These are phyloP conservation scores for Massarina eburnea DNA, from an alignment of 2,329 filamentous ascomycete species.

Conservation along the genomic window DNA sequence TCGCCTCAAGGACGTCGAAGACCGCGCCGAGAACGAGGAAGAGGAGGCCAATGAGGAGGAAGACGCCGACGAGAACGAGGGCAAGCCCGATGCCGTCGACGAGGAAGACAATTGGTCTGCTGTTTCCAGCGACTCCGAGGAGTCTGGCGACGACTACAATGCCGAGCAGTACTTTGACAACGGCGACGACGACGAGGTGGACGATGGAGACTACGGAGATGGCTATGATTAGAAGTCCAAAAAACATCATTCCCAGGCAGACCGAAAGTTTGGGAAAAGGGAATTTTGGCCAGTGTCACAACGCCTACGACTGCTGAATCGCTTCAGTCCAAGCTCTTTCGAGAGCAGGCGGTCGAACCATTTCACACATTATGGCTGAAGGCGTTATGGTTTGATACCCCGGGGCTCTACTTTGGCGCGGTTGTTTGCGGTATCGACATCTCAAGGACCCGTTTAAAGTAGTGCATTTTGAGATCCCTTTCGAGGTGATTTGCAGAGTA, in stretches of 20 bases:
- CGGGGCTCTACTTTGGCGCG: neutral
- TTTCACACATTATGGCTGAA: too few relatives aligned
- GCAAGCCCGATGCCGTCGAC: slow-evolving; percentile 54
- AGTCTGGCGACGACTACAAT: slow-evolving; percentile 66
- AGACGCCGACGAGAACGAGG: slow-evolving; percentile 49
- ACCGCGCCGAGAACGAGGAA: slow-evolving; percentile 43
- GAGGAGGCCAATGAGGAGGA: slow-evolving; percentile 49
- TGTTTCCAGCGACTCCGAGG: slow-evolving; percentile 63
- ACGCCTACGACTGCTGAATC: too few relatives aligned
- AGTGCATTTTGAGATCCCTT: too few relatives aligned
- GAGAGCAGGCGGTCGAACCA: too few relatives aligned
- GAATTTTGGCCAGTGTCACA: too few relatives aligned
- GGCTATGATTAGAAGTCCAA: slow-evolving; percentile 35
- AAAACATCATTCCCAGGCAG: too few relatives aligned
- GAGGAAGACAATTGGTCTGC: slow-evolving; percentile 56
- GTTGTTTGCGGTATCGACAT: too few relatives aligned
- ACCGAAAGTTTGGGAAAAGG: too few relatives aligned
- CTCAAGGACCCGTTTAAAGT: too few relatives aligned
- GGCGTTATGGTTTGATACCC: neutral
- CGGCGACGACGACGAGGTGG: slow-evolving; percentile 52
- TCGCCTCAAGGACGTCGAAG: slow-evolving; percentile 48
- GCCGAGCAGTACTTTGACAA: slow-evolving; percentile 60
- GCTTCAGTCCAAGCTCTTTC: too few relatives aligned
- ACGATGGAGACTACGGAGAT: slow-evolving; percentile 41
- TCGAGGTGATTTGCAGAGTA: too few relatives aligned